These are phyloP conservation scores for Leccinum rimulosum DNA, from an alignment of 768 basidiomycete species.

Conservation along the genomic window DNA sequence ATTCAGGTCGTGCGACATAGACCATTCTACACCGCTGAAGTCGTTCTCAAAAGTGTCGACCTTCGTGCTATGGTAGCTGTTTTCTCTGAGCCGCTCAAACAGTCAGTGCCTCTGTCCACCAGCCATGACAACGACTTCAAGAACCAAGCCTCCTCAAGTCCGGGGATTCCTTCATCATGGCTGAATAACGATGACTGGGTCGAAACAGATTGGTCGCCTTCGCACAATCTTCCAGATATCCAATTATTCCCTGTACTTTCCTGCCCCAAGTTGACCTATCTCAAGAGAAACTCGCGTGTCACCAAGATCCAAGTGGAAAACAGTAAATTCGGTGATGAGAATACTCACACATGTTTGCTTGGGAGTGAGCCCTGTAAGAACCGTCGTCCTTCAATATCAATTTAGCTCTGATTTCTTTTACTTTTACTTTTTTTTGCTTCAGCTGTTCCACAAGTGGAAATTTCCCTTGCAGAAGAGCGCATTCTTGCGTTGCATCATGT, in stretches of 20 bases:
- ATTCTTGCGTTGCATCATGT: constrained; percentile 44
- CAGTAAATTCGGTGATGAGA: constrained; percentile 85
- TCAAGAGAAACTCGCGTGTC: constrained; percentile 55
- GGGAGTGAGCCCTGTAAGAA: constrained; percentile 66
- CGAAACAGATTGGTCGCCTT: constrained; percentile 64
- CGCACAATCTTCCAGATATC: constrained; percentile 52
- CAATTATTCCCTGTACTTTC: constrained; percentile 70
- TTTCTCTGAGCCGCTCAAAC: constrained; percentile 72
- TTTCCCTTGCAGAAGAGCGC: constrained; percentile 54
- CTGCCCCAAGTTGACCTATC: constrained; percentile 83
- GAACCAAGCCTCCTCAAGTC: constrained; percentile 21
- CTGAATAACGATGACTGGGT: constrained; percentile 78
- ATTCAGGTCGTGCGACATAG: constrained; percentile 68
- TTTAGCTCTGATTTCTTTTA: constrained; percentile 1
- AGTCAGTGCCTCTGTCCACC: constrained; percentile 47
- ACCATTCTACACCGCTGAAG: constrained; percentile 84
- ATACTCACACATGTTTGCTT: constrained; percentile 78
- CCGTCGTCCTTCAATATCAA: not conserved
- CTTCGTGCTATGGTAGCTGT: constrained; percentile 75
- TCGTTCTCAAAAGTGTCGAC: constrained; percentile 73
- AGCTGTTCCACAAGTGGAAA: constrained; percentile 69
- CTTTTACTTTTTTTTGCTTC: not conserved
- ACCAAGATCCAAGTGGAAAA: constrained; percentile 40
- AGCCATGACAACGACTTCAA: constrained; percentile 46
- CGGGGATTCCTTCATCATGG: constrained; percentile 58